Percentiles rank a stretch among this genome's conserved stretches.
These are phyloP conservation scores for Candida gorgasii DNA, from an alignment of 805 yeast species.

Conservation along the genomic window DNA sequence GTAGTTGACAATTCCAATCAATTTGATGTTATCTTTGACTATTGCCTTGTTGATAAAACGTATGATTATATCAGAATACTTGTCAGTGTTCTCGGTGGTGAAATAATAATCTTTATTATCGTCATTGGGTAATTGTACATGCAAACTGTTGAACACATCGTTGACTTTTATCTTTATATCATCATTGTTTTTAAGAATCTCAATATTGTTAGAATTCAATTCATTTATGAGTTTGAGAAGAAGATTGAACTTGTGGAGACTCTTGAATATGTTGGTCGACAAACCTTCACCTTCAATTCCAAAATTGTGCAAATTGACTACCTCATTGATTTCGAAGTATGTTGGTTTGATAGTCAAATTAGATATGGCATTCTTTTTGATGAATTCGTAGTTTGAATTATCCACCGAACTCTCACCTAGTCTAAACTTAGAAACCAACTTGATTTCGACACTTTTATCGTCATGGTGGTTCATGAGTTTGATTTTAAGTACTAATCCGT, in stretches of 20 bases:
- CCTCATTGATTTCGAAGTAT: conserved; percentile 31
- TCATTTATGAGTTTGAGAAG: conserved; percentile 36
- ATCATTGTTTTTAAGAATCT: conserved; percentile 23
- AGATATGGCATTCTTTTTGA: conserved; percentile 23
- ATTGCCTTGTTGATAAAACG: conserved; percentile 18
- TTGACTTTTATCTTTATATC: conserved; percentile 32
- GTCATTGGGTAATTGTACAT: conserved; percentile 21
- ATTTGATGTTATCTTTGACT: conserved; percentile 13
- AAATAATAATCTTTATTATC: conserved; percentile 13
- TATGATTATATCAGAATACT: conserved; percentile 17
- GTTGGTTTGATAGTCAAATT: conserved; percentile 18
- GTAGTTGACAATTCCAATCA: conserved; percentile 36
- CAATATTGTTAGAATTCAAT: conserved; percentile 26
- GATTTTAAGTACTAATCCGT: conserved; percentile 33
- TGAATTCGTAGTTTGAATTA: conserved; percentile 20
- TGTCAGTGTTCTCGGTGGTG: conserved; percentile 12
- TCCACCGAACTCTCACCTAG: no score
- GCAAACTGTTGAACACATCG: conserved; percentile 20
- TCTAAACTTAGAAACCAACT: conserved; percentile 24
- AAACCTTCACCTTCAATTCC: conserved; percentile 19
- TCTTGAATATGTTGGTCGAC: conserved; percentile 28
- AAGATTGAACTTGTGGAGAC: conserved; percentile 31
- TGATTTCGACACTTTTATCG: conserved; percentile 11
- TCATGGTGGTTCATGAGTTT: conserved; percentile 24
- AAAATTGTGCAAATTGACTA: conserved; percentile 26